phyloP scores from a whole-genome alignment of 1,139 yeast genomes.

The Arxiozyma slooffiae region DNA sequence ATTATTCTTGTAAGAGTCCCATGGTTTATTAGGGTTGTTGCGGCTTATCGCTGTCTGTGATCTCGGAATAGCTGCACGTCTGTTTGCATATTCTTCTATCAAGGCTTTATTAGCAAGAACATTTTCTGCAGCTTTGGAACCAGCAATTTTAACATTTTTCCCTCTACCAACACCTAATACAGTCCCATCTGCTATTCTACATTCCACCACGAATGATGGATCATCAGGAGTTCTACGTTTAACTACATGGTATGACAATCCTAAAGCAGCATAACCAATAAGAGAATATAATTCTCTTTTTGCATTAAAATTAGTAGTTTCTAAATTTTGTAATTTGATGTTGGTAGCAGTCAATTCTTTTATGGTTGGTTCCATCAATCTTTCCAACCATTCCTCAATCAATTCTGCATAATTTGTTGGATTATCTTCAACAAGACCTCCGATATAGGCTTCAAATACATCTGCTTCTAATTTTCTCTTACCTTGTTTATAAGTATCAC shows the following conservation, averaged over 20 bases:
- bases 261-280: constrained; percentile 64
- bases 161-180: constrained; percentile 57
- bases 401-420: constrained; percentile 37
- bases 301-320: constrained; percentile 30
- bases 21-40: constrained; percentile 4
- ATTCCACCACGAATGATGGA: constrained; percentile 47
- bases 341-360: constrained; percentile 24
- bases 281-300: constrained; percentile 69
- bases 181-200: constrained; percentile 53
- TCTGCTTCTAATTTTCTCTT: constrained; percentile 29
- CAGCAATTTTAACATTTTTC: constrained; percentile 54
- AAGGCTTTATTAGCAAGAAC: constrained; percentile 51
- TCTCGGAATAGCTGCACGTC: constrained; percentile 56
- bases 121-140: constrained; percentile 60
- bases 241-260: constrained; percentile 54
- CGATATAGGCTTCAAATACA: constrained; percentile 84
- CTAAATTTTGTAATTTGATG: constrained; percentile 17
- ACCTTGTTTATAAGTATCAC: constrained; percentile 14
- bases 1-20: background rate
- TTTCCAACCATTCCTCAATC: constrained; percentile 52
- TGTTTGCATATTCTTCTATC: constrained; percentile 54
- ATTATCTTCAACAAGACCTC: constrained; percentile 62
- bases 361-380: constrained; percentile 47
- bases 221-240: constrained; percentile 46
- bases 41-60: constrained; percentile 32